phyloP scores from a whole-genome alignment of 2,329 filamentous ascomycete species.

The Didymosphaeria variabile region DNA sequence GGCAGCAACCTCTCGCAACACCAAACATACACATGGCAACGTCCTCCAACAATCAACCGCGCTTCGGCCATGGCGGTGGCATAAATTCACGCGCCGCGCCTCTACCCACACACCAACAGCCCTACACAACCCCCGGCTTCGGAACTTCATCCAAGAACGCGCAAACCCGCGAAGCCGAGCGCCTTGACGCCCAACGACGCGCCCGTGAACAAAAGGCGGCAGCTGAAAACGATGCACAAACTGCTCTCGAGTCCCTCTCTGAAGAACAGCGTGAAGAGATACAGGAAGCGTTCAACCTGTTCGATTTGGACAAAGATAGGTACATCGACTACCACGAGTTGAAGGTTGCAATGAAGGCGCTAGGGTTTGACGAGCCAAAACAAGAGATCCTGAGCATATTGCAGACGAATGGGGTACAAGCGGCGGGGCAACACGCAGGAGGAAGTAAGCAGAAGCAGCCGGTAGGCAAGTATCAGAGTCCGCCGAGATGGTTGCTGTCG shows the following conservation, averaged over 20 bases:
- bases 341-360: constrained; percentile 92
- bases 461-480: constrained; percentile 29
- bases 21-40: constrained; percentile 58
- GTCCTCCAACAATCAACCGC: constrained; percentile 61
- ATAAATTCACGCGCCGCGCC: constrained; percentile 15
- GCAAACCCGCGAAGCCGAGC: constrained; percentile 27
- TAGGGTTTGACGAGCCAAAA: constrained; percentile 92
- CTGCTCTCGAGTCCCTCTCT: constrained; percentile 66
- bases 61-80: constrained; percentile 58
- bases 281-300: constrained; percentile 94
- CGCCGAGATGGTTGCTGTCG: constrained; percentile 72
- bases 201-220: constrained; percentile 52
- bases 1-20: background rate
- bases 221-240: constrained; percentile 56
- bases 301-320: constrained; percentile 95
- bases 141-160: constrained; percentile 53
- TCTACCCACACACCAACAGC: constrained; percentile 27
- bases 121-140: constrained; percentile 49
- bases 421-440: constrained; percentile 15
- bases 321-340: constrained; percentile 98
- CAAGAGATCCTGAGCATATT: constrained; percentile 83
- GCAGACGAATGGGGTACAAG: constrained; percentile 72
- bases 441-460: constrained; percentile 23
- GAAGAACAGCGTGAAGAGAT: constrained; percentile 95
- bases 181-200: constrained; percentile 51